Evolutionary conservation across 2,329 filamentous ascomycete species (phyloP), one percentile per base, ranked within the genome.

Genomic region (Cladophialophora exuberans): DNA sequence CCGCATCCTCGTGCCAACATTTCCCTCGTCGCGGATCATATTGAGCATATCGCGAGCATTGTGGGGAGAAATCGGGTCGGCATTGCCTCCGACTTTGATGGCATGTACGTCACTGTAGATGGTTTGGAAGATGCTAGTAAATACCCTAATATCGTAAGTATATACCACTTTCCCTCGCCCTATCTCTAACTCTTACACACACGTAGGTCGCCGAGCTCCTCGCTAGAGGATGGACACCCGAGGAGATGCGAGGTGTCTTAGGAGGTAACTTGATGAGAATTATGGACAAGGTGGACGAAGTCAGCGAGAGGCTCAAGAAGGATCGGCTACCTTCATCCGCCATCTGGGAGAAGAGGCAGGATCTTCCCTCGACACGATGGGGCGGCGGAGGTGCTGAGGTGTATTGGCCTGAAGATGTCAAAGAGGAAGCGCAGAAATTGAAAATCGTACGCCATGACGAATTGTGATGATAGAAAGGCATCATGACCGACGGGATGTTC

Each of bases 41-140:
- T 74, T 28, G 54, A 62, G 42, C 62, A 73, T 52, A 63, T 72
- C 13, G 70, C 62, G 4, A 44, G 64, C 18, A 52, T 63, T 15
- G 65, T 69, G 43, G 70, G 67, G 1, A 69, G 63, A 57, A 63
- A 67, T 10, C 66, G 71, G 50, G 70, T 74, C 20, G 71, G 72
- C 6, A 58, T 73, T 33, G 70, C 67, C 0, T 61, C 59, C 1
- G 69, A 72, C 57, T 72, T 68, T 57, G 67, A 71, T 54, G 70
- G 69, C 3, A 74, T 76, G 43, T 51, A 42, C 3, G 61, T 54
- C 9, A 84, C 84, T 3, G 90, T 91, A 0, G 69, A 76, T 48
- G 92, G 91, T 0, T 72, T 97, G 45, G 89, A 94, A 38, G 90
- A 96, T 70, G 90, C 96, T 5, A 85, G 85, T 44, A 90, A 89